Evolutionary conservation across 805 yeast species (phyloP).

Genomic region (Candida glaebosa): DNA sequence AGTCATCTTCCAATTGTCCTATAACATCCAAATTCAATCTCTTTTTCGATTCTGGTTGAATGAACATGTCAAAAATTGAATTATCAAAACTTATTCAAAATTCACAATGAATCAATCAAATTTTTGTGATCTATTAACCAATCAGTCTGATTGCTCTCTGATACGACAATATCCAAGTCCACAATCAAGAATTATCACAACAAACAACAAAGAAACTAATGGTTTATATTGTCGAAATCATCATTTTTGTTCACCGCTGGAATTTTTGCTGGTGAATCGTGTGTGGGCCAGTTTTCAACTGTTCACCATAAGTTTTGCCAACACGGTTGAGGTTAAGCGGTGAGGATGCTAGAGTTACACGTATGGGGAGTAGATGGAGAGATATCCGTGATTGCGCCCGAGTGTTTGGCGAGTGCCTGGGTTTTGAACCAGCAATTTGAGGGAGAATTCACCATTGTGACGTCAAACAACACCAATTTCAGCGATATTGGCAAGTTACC

Average conservation of each 20-base stretch:
- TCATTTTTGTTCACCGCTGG: no score
- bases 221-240: no score
- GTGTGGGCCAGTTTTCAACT: no score
- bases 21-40: constrained; percentile 45
- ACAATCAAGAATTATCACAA: no score
- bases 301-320: background rate
- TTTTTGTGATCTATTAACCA: background rate
- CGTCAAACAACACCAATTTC: constrained; percentile 56
- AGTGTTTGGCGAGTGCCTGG: constrained; percentile 47
- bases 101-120: no score
- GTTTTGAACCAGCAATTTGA: constrained; percentile 22
- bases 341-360: constrained; percentile 34
- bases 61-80: constrained; percentile 7
- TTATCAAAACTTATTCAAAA: background rate
- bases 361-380: constrained; percentile 49
- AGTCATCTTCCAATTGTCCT: constrained; percentile 55
- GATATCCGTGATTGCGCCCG: constrained; percentile 49
- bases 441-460: constrained; percentile 33
- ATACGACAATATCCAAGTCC: no score
- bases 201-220: no score
- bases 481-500: constrained; percentile 53
- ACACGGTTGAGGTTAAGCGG: background rate
- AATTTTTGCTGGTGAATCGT: no score
- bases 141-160: background rate
- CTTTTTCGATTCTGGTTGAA: constrained; percentile 15